Evolutionary conservation across 2,329 filamentous ascomycete species (phyloP).

Genomic region (Calonectria hawksworthii): DNA sequence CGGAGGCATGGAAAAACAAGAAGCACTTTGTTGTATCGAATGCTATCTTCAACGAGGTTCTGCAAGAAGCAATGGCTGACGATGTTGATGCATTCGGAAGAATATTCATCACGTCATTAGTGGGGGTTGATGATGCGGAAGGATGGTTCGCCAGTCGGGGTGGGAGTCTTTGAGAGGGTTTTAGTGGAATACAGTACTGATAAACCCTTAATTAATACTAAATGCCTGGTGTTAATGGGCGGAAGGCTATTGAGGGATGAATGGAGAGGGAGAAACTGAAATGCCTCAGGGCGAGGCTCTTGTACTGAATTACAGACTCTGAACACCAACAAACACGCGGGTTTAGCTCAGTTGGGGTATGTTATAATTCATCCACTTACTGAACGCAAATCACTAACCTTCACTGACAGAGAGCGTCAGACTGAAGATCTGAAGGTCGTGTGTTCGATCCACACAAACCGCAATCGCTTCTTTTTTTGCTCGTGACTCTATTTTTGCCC

Average conservation of each 20-base stretch:
- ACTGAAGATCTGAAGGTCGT: conserved; percentile 48
- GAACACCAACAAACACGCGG: conserved; percentile 40
- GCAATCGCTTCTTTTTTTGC: conserved; percentile 32
- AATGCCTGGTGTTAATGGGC: too few species aligned
- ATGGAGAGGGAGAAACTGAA: neutral
- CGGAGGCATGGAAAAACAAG: conserved; percentile 52
- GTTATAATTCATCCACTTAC: conserved; percentile 34
- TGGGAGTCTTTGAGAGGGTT: conserved; percentile 15
- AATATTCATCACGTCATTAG: conserved; percentile 49
- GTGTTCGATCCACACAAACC: conserved; percentile 50
- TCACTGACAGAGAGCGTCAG: conserved; percentile 40
- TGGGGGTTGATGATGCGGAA: conserved; percentile 52
- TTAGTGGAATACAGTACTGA: neutral
- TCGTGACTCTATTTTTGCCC: neutral
- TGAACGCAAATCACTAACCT: conserved; percentile 41
- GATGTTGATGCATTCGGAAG: conserved; percentile 60
- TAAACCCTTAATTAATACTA: neutral
- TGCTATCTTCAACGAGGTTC: conserved; percentile 41
- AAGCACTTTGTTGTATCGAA: conserved; percentile 53
- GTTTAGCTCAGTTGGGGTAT: conserved; percentile 51
- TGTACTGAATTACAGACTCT: neutral
- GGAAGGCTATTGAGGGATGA: neutral
- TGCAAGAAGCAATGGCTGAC: conserved; percentile 55
- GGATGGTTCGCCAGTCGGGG: conserved; percentile 50
- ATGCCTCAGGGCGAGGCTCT: neutral